Conservation (phyloP, 345 rosid species). For the Hibiscus trionum region DNA sequence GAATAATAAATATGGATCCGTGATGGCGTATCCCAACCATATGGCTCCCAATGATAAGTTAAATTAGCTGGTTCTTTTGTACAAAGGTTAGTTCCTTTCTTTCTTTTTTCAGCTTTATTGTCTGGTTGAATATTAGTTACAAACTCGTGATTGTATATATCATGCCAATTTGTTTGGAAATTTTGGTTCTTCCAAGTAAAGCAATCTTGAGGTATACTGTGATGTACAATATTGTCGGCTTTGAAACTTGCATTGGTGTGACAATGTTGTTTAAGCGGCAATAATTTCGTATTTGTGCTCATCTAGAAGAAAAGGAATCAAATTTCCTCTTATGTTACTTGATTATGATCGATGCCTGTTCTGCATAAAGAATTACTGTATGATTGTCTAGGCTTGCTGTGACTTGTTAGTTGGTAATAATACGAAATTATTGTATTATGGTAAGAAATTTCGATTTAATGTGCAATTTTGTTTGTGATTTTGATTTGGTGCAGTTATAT, state of each 20-base stretch:
- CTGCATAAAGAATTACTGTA: neutral
- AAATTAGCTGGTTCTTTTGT: slow-evolving; percentile 12
- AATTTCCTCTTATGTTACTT: neutral
- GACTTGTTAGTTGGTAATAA: neutral
- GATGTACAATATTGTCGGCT: neutral
- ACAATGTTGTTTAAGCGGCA: neutral
- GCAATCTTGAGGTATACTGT: neutral
- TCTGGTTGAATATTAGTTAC: too few relatives aligned
- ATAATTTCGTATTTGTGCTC: neutral
- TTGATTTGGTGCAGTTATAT: neutral
- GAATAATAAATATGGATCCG: slow-evolving; percentile 44
- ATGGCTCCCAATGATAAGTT: slow-evolving; percentile 50
- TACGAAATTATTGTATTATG: too few relatives aligned
- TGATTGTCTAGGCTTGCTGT: neutral
- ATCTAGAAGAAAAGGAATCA: neutral
- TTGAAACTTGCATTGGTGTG: neutral
- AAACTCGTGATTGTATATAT: neutral
- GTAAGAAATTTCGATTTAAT: too few relatives aligned
- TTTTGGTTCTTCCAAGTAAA: neutral
- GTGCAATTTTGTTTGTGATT: too few relatives aligned
- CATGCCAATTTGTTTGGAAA: neutral
- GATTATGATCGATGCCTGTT: neutral
- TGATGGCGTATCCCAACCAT: slow-evolving; percentile 43
- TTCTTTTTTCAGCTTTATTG: neutral
- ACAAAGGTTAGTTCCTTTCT: slow-evolving; percentile 5